phyloP scores from a whole-genome alignment of 345 rosid genomes.

The Sonneratia alba region DNA sequence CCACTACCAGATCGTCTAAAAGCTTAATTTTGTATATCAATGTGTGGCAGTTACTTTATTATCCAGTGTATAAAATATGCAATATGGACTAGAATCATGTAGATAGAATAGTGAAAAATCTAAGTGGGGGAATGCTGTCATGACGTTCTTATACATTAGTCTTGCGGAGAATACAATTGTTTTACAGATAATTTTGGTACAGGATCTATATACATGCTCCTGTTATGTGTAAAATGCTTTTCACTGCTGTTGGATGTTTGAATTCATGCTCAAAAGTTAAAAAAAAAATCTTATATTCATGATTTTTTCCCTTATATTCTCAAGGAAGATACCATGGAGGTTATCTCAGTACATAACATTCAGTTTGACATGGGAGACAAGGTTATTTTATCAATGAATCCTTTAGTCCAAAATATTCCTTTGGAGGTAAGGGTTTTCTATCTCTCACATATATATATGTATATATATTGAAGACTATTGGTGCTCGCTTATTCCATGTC shows the following conservation, averaged over 20 bases:
- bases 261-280: background rate
- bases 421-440: slow-evolving; percentile 20
- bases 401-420: slow-evolving; percentile 42
- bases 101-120: background rate
- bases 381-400: slow-evolving; percentile 35
- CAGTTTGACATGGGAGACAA: slow-evolving; percentile 34
- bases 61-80: background rate
- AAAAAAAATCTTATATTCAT: background rate
- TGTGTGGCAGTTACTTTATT: background rate
- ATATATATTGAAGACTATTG: background rate
- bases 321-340: slow-evolving; percentile 54
- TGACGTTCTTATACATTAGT: background rate
- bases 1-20: background rate
- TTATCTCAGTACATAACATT: slow-evolving; percentile 42
- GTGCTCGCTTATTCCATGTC: slow-evolving; percentile 1
- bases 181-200: background rate
- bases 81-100: background rate
- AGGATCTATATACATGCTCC: background rate
- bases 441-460: background rate
- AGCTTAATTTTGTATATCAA: background rate
- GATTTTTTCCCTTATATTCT: slow-evolving; percentile 7
- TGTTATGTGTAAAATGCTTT: background rate
- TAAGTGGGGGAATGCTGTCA: background rate
- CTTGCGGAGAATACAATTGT: background rate
- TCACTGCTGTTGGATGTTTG: background rate